Percentiles rank a stretch among this genome's conserved stretches.
Evolutionary conservation across 2,329 filamentous ascomycete species (phyloP).

Genomic region (Juglanconis sp.): DNA sequence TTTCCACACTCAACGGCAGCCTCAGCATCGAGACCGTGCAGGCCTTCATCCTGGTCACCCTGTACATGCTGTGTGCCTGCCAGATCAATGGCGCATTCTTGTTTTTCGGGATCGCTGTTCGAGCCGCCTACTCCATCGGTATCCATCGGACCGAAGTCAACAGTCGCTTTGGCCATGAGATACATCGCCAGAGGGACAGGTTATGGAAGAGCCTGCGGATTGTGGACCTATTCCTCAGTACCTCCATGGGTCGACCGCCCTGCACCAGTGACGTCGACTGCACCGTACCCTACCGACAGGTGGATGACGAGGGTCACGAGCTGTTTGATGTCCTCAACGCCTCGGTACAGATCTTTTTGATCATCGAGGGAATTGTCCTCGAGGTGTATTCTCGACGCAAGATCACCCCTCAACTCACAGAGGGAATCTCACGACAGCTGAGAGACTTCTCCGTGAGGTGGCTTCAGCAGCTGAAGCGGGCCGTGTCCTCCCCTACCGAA

Average conservation of each 20-base stretch:
- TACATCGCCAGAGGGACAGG: slow-evolving; percentile 43
- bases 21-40: slow-evolving; percentile 49
- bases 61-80: slow-evolving; percentile 53
- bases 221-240: slow-evolving; percentile 50
- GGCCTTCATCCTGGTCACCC: slow-evolving; percentile 46
- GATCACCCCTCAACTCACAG: slow-evolving; percentile 50
- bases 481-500: slow-evolving; percentile 27
- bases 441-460: slow-evolving; percentile 50
- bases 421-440: slow-evolving; percentile 51
- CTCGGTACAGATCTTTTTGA: slow-evolving; percentile 50
- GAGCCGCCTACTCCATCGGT: slow-evolving; percentile 51
- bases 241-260: slow-evolving; percentile 52
- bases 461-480: slow-evolving; percentile 42
- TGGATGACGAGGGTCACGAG: slow-evolving; percentile 36
- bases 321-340: slow-evolving; percentile 46
- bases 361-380: slow-evolving; percentile 47
- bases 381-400: slow-evolving; percentile 53
- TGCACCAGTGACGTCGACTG: slow-evolving; percentile 53
- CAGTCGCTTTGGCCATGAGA: slow-evolving; percentile 43
- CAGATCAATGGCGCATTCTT: slow-evolving; percentile 55
- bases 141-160: slow-evolving; percentile 54
- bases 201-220: slow-evolving; percentile 53
- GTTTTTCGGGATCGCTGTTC: slow-evolving; percentile 51
- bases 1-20: slow-evolving; percentile 42
- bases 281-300: slow-evolving; percentile 44